Percentiles rank a stretch among this genome's conserved stretches.
Conservation (phyloP, 2,329 filamentous ascomycete species). For the Fusarium miscanthi region DNA sequence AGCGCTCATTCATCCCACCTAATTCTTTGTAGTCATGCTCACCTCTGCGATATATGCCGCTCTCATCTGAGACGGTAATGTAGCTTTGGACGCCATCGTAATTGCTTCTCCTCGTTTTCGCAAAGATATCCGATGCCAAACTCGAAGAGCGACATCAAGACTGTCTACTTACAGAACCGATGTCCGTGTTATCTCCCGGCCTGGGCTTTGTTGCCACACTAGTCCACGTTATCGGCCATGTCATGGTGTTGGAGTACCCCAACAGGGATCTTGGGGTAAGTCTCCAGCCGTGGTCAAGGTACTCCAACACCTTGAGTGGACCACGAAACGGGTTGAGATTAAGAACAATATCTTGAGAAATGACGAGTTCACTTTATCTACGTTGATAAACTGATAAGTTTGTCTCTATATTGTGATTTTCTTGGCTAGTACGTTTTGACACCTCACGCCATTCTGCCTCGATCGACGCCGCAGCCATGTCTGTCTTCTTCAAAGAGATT, state of each 20-base stretch:
- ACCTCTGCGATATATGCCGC: conserved; percentile 11
- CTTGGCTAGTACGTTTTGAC: background rate
- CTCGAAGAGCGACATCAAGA: background rate
- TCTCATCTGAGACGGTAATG: background rate
- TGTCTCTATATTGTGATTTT: background rate
- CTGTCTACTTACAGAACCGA: background rate
- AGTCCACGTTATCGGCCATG: background rate
- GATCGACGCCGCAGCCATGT: conserved; percentile 44
- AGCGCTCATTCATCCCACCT: background rate
- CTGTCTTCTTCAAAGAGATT: conserved; percentile 55
- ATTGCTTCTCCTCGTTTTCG: background rate
- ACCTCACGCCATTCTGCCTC: background rate
- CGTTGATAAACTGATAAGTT: background rate
- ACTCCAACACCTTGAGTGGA: background rate
- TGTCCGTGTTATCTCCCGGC: background rate
- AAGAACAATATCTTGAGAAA: background rate
- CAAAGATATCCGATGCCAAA: accelerated
- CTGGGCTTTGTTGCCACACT: background rate
- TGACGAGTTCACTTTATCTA: background rate
- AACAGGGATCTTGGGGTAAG: conserved; percentile 11
- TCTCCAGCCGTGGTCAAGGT: background rate
- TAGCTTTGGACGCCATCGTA: background rate
- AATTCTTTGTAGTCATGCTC: no score
- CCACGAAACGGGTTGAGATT: background rate
- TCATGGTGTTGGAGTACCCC: conserved; percentile 4